Conservation (phyloP, 2,329 filamentous ascomycete species). For the Tolypocladium nubicola region DNA sequence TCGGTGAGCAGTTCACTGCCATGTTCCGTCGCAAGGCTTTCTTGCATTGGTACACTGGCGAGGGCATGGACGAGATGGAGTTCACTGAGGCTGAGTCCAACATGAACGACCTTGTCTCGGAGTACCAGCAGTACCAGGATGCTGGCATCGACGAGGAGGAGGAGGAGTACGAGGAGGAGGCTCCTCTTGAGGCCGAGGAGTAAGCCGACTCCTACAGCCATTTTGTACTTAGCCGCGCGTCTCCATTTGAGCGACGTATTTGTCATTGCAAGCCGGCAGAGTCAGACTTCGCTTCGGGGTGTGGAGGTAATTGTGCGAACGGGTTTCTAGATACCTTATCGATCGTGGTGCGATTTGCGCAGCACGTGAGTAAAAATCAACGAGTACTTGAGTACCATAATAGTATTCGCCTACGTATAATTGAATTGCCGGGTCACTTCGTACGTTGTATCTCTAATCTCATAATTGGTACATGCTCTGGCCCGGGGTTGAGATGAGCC, state of each 20-base stretch:
- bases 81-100: constrained; percentile 99
- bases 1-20: constrained; percentile 98
- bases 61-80: constrained; percentile 99
- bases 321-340: constrained; percentile 6
- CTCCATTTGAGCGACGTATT: neutral
- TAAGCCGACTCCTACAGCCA: constrained; percentile 7
- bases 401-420: neutral
- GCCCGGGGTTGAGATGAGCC: neutral
- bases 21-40: constrained; percentile 99
- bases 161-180: constrained; percentile 89
- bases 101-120: constrained; percentile 99
- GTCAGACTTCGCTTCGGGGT: constrained; percentile 20
- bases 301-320: constrained; percentile 8
- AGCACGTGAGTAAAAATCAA: neutral
- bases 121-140: constrained; percentile 99
- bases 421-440: neutral
- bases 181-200: constrained; percentile 61
- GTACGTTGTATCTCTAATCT: neutral
- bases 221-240: neutral
- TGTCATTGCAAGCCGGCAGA: constrained; percentile 10
- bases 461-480: neutral
- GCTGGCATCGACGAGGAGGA: constrained; percentile 94
- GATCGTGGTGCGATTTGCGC: neutral
- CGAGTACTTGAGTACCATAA: neutral
- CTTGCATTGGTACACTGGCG: constrained; percentile 99